Percentiles rank a stretch among this genome's conserved stretches.
Conservation (phyloP, 306 rosid genomes). For the Glycine tomentella region DNA sequence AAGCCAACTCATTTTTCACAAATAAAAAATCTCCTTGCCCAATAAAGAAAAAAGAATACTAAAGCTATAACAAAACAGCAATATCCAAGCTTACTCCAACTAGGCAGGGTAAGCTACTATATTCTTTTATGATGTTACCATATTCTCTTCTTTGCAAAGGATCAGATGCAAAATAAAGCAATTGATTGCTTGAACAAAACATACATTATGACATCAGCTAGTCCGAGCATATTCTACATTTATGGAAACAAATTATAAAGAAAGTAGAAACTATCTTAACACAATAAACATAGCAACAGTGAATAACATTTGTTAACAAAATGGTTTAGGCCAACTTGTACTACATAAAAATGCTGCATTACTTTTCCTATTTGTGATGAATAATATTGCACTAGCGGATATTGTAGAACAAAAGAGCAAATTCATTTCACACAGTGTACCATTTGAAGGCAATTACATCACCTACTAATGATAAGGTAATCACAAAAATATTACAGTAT, state of each 20-base stretch:
- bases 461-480: constrained; percentile 10
- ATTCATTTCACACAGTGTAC: constrained; percentile 8
- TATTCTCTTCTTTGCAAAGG: neutral
- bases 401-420: neutral
- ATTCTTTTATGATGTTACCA: neutral
- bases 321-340: constrained; percentile 6
- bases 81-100: neutral
- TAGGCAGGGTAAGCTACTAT: neutral
- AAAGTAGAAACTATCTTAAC: neutral
- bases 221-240: neutral
- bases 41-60: neutral
- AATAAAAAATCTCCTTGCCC: neutral
- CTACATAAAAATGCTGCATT: constrained; percentile 8
- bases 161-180: neutral
- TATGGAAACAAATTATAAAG: neutral
- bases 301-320: constrained; percentile 5
- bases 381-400: neutral
- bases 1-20: neutral
- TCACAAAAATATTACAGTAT: constrained; percentile 19
- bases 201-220: neutral
- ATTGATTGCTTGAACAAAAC: neutral
- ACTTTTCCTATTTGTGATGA: constrained; percentile 9
- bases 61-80: neutral
- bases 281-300: neutral
- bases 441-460: constrained; percentile 13